Evolutionary conservation across 495 filamentous ascomycete species (phyloP).

Genomic region (Margaritispora aquatica): DNA sequence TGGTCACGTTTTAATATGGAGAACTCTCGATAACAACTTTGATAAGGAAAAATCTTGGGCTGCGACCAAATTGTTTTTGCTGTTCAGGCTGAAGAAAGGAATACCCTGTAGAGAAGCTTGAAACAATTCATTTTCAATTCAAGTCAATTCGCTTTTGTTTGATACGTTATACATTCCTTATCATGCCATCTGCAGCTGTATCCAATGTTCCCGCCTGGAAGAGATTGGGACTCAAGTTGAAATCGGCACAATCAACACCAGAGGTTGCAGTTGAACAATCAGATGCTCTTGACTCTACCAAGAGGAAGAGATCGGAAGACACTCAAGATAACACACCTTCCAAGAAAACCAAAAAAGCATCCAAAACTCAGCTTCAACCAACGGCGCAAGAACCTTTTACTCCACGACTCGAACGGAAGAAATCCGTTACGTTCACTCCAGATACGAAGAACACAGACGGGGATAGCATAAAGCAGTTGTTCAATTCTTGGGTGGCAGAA

Average conservation of each 20-base stretch:
- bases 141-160: conserved; percentile 1
- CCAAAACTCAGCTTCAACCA: not conserved
- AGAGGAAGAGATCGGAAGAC: conserved; percentile 16
- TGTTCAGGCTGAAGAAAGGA: not conserved
- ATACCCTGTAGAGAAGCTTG: conserved; percentile 5
- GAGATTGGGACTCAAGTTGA: conserved; percentile 69
- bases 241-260: conserved; percentile 42
- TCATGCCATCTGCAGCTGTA: conserved; percentile 18
- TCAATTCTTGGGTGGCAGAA: conserved; percentile 36
- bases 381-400: conserved; percentile 13
- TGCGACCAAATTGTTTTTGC: not conserved
- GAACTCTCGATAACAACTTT: not conserved
- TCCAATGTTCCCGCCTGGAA: conserved; percentile 63
- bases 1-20: not conserved
- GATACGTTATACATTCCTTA: not conserved
- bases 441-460: conserved; percentile 59
- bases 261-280: conserved; percentile 14
- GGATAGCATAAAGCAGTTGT: conserved; percentile 38
- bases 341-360: conserved; percentile 24
- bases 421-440: conserved; percentile 73
- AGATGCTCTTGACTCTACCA: conserved; percentile 14
- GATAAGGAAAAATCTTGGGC: not conserved
- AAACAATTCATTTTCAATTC: conserved; percentile 3
- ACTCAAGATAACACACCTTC: conserved; percentile 8
- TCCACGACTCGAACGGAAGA: conserved; percentile 35